Conservation (phyloP, 1,139 yeast genomes). For the Meyerozyma carpophila region DNA sequence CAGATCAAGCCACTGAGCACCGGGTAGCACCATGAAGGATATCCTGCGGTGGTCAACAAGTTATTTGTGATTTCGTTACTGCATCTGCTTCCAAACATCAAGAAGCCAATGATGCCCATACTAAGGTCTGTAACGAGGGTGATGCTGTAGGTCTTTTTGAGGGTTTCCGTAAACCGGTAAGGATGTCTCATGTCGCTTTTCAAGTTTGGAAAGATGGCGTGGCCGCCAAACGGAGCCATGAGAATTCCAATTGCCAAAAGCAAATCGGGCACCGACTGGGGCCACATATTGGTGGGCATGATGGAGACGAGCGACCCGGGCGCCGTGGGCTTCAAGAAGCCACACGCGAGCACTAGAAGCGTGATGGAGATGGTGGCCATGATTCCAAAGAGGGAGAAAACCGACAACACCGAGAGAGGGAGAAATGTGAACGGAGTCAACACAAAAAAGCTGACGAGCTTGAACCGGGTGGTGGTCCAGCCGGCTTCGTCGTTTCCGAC, state of each 20-base stretch:
- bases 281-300: constrained; percentile 48
- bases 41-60: constrained; percentile 63
- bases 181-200: constrained; percentile 57
- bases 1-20: constrained; percentile 70
- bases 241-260: constrained; percentile 50
- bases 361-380: constrained; percentile 42
- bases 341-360: constrained; percentile 33
- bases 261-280: constrained; percentile 34
- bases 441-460: constrained; percentile 33
- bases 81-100: constrained; percentile 80
- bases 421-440: constrained; percentile 44
- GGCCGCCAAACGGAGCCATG: constrained; percentile 62
- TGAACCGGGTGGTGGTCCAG: constrained; percentile 38
- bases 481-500: constrained; percentile 28
- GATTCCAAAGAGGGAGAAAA: constrained; percentile 42
- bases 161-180: constrained; percentile 35
- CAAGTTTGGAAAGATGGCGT: constrained; percentile 55
- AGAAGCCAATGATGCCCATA: constrained; percentile 75
- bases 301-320: constrained; percentile 39
- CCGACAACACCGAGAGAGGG: constrained; percentile 39
- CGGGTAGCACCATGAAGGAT: constrained; percentile 62
- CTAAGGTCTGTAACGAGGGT: constrained; percentile 67
- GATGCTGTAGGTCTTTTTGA: constrained; percentile 40
- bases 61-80: constrained; percentile 82
- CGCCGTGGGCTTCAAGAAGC: constrained; percentile 29